A percentile compares a stretch with the other conserved stretches of the same genome.
Evolutionary conservation across 192 early-diverging fungal genomes (phyloP).

Genomic region (Dispira parvispora): DNA sequence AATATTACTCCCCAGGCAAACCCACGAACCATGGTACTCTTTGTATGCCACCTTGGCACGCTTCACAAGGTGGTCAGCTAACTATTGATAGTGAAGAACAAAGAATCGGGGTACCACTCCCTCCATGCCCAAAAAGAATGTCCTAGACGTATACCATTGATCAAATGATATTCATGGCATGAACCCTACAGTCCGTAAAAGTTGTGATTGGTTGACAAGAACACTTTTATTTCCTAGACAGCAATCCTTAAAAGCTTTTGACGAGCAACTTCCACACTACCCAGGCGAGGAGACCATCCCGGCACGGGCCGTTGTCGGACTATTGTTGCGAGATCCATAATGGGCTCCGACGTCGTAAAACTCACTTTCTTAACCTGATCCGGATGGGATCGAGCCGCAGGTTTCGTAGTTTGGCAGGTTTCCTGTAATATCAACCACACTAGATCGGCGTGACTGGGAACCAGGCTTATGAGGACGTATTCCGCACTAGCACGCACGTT

Average conservation of each 20-base stretch:
- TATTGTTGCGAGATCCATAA: not conserved
- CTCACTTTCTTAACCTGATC: not conserved
- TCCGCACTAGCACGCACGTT: not conserved
- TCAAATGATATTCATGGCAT: no score
- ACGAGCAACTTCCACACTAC: not conserved
- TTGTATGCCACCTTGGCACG: no score
- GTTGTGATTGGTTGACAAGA: no score
- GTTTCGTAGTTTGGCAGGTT: not conserved
- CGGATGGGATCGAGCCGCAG: not conserved
- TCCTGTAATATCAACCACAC: not conserved
- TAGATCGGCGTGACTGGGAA: not conserved
- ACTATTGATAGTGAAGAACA: no score
- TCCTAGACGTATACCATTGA: no score
- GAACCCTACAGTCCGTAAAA: no score
- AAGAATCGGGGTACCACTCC: no score
- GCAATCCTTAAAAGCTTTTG: not conserved
- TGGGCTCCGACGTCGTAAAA: not conserved
- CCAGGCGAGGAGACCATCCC: not conserved
- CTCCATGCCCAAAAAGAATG: no score
- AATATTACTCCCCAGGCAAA: no score
- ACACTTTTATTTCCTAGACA: no score
- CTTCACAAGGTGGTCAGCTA: no score
- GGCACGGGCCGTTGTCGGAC: slow-evolving; percentile 1
- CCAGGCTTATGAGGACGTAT: not conserved
- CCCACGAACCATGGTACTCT: no score